phyloP scores from a whole-genome alignment of 306 rosid genomes.

The Rubus idaeus region DNA sequence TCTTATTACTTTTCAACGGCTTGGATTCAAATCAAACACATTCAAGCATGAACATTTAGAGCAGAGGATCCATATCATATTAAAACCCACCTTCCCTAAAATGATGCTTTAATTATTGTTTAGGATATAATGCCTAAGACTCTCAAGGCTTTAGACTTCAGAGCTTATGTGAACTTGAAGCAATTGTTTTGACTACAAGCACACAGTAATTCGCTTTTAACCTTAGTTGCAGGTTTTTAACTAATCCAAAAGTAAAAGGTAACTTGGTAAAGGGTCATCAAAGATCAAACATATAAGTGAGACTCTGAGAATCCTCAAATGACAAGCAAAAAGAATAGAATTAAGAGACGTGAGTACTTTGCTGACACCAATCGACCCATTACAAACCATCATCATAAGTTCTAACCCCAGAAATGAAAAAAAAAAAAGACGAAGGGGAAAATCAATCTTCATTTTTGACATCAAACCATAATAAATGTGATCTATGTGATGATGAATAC shows the following conservation, averaged over 20 bases:
- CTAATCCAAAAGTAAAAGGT: neutral
- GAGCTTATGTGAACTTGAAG: neutral
- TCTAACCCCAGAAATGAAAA: conserved; percentile 2
- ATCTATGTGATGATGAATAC: neutral
- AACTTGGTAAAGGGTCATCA: neutral
- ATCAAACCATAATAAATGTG: conserved; percentile 7
- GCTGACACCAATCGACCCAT: conserved; percentile 11
- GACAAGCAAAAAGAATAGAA: conserved; percentile 15
- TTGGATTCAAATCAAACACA: neutral
- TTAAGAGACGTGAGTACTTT: neutral
- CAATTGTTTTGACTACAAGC: neutral
- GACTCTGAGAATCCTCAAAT: neutral
- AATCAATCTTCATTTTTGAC: neutral
- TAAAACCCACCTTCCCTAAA: too few relatives aligned
- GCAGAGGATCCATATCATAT: neutral
- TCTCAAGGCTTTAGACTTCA: neutral
- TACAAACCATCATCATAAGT: conserved; percentile 1
- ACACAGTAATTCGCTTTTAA: neutral
- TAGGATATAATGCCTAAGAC: too few relatives aligned
- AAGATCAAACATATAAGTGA: neutral
- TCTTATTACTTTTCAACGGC: neutral
- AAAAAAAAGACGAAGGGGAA: neutral
- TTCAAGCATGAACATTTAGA: neutral
- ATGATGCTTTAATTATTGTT: too few relatives aligned
- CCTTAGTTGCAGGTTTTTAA: neutral